Evolutionary conservation across 495 filamentous ascomycete genomes (phyloP).

Genomic region (Tuber calosporum): DNA sequence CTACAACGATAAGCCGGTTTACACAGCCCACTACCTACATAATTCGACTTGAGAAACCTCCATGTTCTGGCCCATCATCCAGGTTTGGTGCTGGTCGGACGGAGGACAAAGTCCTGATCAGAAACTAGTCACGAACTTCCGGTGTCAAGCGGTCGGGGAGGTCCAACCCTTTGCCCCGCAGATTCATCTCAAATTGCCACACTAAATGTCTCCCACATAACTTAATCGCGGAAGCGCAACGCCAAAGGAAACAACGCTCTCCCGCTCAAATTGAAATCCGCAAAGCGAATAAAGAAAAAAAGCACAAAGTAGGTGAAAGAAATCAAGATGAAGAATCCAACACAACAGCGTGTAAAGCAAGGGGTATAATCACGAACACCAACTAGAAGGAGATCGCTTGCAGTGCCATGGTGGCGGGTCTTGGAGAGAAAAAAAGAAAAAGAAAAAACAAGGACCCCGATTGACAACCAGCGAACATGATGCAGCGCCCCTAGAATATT

Average conservation of each 20-base stretch:
- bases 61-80: neutral
- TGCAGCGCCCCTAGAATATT: neutral
- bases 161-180: neutral
- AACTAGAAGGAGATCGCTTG: neutral
- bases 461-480: neutral
- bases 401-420: neutral
- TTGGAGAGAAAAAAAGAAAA: neutral
- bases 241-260: neutral
- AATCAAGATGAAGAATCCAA: neutral
- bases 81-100: neutral
- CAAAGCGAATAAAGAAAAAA: neutral
- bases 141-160: neutral
- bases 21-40: neutral
- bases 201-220: neutral
- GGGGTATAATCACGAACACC: neutral
- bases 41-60: neutral
- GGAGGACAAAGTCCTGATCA: neutral
- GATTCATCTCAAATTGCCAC: neutral
- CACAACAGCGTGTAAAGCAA: neutral
- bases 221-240: neutral
- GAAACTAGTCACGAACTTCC: neutral
- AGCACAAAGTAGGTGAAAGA: neutral
- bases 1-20: neutral
- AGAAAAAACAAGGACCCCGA: neutral
- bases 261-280: constrained; percentile 1